These are phyloP conservation scores for Avena insularis DNA, from an alignment of 176 grass and related monocot species.

Conservation along the genomic window DNA sequence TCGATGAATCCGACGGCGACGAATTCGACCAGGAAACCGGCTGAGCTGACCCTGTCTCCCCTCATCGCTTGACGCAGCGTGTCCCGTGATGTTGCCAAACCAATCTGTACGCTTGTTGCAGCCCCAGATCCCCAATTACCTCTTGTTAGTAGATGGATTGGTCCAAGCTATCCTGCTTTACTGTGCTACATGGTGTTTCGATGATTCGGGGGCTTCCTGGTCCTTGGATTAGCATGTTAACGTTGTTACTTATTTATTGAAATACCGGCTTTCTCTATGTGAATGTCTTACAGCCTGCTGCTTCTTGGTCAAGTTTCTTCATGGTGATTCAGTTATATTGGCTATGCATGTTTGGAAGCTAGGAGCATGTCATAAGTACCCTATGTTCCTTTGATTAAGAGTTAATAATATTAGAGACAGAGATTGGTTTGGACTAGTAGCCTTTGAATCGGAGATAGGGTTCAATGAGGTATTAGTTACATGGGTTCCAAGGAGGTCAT, in stretches of 20 bases:
- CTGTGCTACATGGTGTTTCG: neutral
- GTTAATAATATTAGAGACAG: neutral
- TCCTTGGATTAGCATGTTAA: neutral
- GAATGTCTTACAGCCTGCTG: neutral
- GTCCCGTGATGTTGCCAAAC: neutral
- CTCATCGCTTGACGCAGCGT: neutral
- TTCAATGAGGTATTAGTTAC: neutral
- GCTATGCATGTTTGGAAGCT: constrained; percentile 17
- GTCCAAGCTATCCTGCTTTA: constrained; percentile 17
- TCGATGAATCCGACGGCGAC: constrained; percentile 90
- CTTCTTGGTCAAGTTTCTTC: constrained; percentile 33
- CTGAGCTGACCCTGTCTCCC: constrained; percentile 42
- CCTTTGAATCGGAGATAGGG: neutral
- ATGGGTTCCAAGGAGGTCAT: neutral
- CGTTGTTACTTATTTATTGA: constrained; percentile 16
- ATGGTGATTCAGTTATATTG: neutral
- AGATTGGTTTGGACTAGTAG: neutral
- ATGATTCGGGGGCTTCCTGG: neutral
- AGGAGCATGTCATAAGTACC: neutral
- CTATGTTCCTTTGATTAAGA: neutral
- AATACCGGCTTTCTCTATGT: constrained; percentile 14
- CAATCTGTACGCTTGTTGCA: constrained; percentile 40
- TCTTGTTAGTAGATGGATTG: constrained; percentile 24
- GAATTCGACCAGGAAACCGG: constrained; percentile 92
- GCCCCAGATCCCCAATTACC: constrained; percentile 16